Conservation (phyloP, 2,329 filamentous ascomycete species). For the Aaosphaeria pasadenensis region DNA sequence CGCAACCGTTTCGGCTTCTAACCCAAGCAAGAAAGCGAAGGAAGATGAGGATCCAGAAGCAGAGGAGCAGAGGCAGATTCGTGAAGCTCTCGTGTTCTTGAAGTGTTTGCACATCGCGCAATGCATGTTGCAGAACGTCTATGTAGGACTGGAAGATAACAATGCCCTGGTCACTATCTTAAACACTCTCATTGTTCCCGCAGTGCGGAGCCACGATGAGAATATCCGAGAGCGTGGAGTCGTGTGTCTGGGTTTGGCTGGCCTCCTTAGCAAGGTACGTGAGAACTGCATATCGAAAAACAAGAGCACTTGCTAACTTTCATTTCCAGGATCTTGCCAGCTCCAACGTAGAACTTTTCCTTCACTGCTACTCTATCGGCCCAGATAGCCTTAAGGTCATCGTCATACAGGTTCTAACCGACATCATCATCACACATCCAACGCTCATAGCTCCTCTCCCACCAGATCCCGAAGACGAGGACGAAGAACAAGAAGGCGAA, state of each 20-base stretch:
- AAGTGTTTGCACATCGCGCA: constrained; percentile 97
- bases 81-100: constrained; percentile 95
- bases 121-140: constrained; percentile 93
- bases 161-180: constrained; percentile 94
- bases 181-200: constrained; percentile 93
- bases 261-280: constrained; percentile 75
- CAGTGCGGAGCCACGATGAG: constrained; percentile 88
- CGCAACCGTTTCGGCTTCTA: constrained; percentile 64
- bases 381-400: constrained; percentile 87
- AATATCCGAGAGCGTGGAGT: constrained; percentile 89
- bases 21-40: constrained; percentile 23
- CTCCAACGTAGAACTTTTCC: constrained; percentile 88
- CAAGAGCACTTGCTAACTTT: constrained; percentile 5
- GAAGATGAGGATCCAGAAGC: constrained; percentile 47
- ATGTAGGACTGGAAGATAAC: constrained; percentile 83
- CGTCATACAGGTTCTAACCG: constrained; percentile 84
- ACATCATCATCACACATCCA: constrained; percentile 80
- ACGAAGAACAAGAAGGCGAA: background rate
- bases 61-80: constrained; percentile 70
- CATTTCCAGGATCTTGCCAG: constrained; percentile 71
- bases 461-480: background rate
- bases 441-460: background rate
- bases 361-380: constrained; percentile 93
- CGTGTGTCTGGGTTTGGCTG: constrained; percentile 85
- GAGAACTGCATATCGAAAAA: background rate